phyloP scores from a whole-genome alignment of 371 early-diverging fungal species.

The Lichtheimia ramosa region DNA sequence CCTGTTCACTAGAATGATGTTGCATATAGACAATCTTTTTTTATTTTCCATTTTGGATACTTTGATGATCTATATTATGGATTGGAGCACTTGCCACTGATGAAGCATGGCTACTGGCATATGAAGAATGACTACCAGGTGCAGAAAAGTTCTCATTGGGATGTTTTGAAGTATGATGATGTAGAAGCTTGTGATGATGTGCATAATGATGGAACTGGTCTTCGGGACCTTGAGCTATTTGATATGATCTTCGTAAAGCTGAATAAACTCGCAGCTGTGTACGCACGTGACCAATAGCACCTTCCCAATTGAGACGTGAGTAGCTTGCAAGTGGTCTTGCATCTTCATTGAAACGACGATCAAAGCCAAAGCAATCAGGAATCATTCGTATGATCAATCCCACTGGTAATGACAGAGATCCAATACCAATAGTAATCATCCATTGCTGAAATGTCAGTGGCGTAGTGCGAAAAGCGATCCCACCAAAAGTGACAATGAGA shows the following conservation, averaged over 20 bases:
- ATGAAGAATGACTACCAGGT: too few relatives aligned
- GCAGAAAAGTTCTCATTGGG: too few relatives aligned
- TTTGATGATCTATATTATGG: too few relatives aligned
- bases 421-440: conserved; percentile 75
- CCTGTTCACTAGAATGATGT: too few relatives aligned
- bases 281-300: conserved; percentile 51
- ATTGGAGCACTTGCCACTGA: too few relatives aligned
- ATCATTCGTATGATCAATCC: conserved; percentile 78
- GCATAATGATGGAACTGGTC: background rate
- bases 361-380: conserved; percentile 57
- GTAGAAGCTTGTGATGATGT: background rate
- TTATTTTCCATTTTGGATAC: too few relatives aligned
- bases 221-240: background rate
- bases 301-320: conserved; percentile 62
- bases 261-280: conserved; percentile 50
- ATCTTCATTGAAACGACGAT: conserved; percentile 55
- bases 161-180: too few relatives aligned
- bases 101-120: too few relatives aligned
- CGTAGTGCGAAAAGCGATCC: conserved; percentile 83
- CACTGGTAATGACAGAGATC: conserved; percentile 80
- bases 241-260: conserved; percentile 31
- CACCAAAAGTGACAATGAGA: conserved; percentile 87
- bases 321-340: conserved; percentile 52
- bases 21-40: too few relatives aligned
- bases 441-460: conserved; percentile 74